Conservation (phyloP, 192 early-diverging fungal species). For the Gonapodya prolifera region DNA sequence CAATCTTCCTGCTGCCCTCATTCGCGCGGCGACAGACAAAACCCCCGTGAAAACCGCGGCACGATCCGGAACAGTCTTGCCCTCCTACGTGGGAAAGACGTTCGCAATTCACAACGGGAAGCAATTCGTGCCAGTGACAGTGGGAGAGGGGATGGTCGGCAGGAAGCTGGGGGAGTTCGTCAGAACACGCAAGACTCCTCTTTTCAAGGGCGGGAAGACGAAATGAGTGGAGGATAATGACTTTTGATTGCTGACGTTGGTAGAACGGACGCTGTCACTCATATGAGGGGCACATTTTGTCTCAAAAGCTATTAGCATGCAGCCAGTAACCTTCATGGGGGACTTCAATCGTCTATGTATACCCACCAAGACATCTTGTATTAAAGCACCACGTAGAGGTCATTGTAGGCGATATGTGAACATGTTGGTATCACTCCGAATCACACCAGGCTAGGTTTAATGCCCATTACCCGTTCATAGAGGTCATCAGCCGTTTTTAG, state of each 20-base stretch:
- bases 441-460: no score
- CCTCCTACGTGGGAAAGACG: conserved; percentile 73
- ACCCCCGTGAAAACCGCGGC: conserved; percentile 58
- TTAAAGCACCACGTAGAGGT: no score
- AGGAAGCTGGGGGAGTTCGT: conserved; percentile 92
- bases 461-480: not conserved
- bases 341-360: no score
- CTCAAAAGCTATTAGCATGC: no score
- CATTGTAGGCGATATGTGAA: no score
- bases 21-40: conserved; percentile 25
- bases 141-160: conserved; percentile 89
- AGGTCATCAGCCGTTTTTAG: not conserved
- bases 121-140: conserved; percentile 62
- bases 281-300: no score
- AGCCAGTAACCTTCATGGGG: no score
- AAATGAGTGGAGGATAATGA: no score
- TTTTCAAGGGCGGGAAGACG: conserved; percentile 52
- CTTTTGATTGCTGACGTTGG: no score
- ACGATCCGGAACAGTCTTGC: conserved; percentile 77
- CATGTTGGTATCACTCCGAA: no score
- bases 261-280: no score
- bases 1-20: not conserved
- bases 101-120: conserved; percentile 94
- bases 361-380: no score
- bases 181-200: conserved; percentile 71